Conservation (phyloP, 1,139 yeast genomes). For the Yamadazyma conglobata region DNA sequence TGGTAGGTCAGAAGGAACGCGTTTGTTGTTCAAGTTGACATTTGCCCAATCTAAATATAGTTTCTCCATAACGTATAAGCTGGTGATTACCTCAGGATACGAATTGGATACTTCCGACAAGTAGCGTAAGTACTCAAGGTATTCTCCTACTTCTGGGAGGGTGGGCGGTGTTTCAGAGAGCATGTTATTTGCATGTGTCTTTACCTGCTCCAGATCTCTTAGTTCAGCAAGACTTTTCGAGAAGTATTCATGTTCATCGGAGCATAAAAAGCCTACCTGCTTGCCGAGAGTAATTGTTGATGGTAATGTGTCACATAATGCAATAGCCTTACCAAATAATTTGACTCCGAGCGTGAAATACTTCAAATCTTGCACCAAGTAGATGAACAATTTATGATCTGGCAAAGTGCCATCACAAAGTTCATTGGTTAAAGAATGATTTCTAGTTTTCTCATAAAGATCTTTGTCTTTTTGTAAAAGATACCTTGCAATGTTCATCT, state of each 20-base stretch:
- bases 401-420: slow-evolving; percentile 44
- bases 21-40: slow-evolving; percentile 21
- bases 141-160: slow-evolving; percentile 34
- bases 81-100: slow-evolving; percentile 45
- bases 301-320: slow-evolving; percentile 37
- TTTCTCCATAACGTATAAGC: slow-evolving; percentile 46
- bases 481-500: too few relatives aligned
- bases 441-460: slow-evolving; percentile 25
- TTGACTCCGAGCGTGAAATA: slow-evolving; percentile 44
- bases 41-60: slow-evolving; percentile 54
- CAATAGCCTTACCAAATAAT: slow-evolving; percentile 43
- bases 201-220: slow-evolving; percentile 15
- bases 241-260: slow-evolving; percentile 50
- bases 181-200: slow-evolving; percentile 20
- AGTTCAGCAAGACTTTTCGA: slow-evolving; percentile 30
- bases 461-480: slow-evolving; percentile 23
- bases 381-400: slow-evolving; percentile 39
- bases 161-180: slow-evolving; percentile 13
- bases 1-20: slow-evolving; percentile 26
- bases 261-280: slow-evolving; percentile 49
- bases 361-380: slow-evolving; percentile 47
- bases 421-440: slow-evolving; percentile 44
- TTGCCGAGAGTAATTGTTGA: slow-evolving; percentile 40
- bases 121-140: slow-evolving; percentile 32
- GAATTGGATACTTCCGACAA: slow-evolving; percentile 26